phyloP scores from a whole-genome alignment of 192 early-diverging fungal genomes.

The Linnemannia hyalina region DNA sequence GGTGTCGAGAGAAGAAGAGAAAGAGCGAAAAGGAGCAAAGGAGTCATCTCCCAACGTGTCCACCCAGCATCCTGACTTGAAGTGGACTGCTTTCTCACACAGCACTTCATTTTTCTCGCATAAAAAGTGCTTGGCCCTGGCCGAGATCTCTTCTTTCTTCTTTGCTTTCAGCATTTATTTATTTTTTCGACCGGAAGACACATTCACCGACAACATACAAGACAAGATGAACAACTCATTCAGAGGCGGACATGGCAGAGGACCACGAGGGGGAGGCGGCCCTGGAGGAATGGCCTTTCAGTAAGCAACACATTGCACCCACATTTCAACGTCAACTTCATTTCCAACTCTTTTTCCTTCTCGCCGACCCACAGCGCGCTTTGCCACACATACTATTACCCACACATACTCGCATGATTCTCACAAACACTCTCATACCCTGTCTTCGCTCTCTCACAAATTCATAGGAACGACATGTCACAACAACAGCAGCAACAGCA shows the following conservation, averaged over 20 bases:
- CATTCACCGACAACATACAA: not conserved
- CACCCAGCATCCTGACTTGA: too few relatives aligned
- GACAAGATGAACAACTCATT: conserved; percentile 16
- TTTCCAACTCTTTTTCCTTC: not conserved
- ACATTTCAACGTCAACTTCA: not conserved
- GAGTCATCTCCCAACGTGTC: too few relatives aligned
- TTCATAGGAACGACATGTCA: conserved; percentile 37
- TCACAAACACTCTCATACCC: not conserved
- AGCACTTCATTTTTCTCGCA: too few relatives aligned
- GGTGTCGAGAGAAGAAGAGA: not conserved
- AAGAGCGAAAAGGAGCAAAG: too few relatives aligned
- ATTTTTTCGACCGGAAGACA: not conserved
- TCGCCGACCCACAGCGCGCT: not conserved
- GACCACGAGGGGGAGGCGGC: conserved; percentile 17
- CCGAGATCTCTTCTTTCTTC: not conserved
- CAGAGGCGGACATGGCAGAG: conserved; percentile 42
- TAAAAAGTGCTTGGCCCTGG: too few relatives aligned
- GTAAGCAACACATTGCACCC: conserved; percentile 13
- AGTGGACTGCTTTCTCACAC: too few relatives aligned
- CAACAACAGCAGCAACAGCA: conserved; percentile 17
- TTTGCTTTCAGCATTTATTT: not conserved
- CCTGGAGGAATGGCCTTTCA: conserved; percentile 45
- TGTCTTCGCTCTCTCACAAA: not conserved
- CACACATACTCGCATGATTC: not conserved
- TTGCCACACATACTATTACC: not conserved